These are phyloP conservation scores for Trypanosomatidae sp. DNA, from an alignment of 208 protist species.

Conservation along the genomic window DNA sequence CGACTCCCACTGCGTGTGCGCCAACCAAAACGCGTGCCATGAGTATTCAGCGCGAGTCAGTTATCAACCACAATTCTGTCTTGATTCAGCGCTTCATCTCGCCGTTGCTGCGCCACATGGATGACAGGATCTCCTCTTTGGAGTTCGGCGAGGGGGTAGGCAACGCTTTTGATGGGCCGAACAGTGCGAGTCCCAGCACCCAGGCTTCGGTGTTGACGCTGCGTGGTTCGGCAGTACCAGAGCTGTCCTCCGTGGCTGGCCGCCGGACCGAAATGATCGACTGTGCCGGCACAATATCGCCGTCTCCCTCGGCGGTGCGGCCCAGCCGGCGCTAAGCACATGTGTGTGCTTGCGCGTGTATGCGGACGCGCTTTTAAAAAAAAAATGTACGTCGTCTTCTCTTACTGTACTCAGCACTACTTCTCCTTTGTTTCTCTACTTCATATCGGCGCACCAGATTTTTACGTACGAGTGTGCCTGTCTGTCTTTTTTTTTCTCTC, in stretches of 20 bases:
- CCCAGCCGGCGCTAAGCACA: constrained; percentile 6
- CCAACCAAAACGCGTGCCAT: constrained; percentile 33
- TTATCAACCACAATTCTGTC: constrained; percentile 27
- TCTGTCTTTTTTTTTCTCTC: constrained; percentile 3
- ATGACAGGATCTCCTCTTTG: constrained; percentile 31
- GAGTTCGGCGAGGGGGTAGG: constrained; percentile 3
- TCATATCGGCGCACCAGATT: background rate
- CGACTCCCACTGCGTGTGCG: constrained; percentile 26
- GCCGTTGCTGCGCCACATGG: constrained; percentile 41
- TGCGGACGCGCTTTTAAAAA: background rate
- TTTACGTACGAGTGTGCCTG: background rate
- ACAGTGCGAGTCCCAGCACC: constrained; percentile 1
- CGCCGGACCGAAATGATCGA: constrained; percentile 25
- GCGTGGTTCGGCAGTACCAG: background rate
- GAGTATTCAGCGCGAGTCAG: constrained; percentile 45
- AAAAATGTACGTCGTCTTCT: background rate
- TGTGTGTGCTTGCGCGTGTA: constrained; percentile 3
- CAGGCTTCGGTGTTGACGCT: constrained; percentile 10
- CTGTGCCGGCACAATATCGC: constrained; percentile 13
- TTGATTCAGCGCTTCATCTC: constrained; percentile 25
- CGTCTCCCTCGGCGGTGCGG: constrained; percentile 34
- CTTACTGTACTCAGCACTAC: background rate
- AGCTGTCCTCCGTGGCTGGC: constrained; percentile 10
- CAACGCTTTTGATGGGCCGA: background rate
- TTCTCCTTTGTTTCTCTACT: constrained; percentile 6